Conservation (phyloP, 345 rosid species). For the Populus davidiana region DNA sequence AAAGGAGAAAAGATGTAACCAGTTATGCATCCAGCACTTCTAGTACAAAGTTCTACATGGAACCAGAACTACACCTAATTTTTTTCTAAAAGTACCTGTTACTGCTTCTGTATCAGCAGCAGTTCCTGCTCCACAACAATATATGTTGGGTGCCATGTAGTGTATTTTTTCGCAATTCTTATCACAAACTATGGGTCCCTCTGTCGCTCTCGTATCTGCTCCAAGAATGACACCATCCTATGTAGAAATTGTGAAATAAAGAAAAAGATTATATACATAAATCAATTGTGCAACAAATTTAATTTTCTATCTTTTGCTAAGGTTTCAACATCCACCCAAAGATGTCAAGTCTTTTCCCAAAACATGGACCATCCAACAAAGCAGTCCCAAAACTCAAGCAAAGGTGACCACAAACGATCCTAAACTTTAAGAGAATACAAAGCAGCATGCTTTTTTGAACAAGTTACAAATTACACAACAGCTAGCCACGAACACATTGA, state of each 20-base stretch:
- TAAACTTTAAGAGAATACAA: background rate
- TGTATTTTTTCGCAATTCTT: slow-evolving; percentile 98
- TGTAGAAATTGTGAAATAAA: background rate
- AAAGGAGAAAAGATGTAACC: background rate
- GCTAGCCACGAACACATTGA: background rate
- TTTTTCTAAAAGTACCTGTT: slow-evolving; percentile 47
- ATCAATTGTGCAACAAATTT: slow-evolving; percentile 4
- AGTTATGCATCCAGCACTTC: background rate
- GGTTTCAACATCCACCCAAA: slow-evolving; percentile 1
- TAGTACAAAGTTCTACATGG: background rate
- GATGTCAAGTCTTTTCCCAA: background rate
- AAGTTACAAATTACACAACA: background rate
- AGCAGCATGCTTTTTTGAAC: background rate
- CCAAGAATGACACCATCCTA: slow-evolving; percentile 96
- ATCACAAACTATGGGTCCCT: slow-evolving; percentile 95
- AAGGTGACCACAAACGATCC: background rate
- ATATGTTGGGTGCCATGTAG: slow-evolving; percentile 96
- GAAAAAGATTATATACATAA: background rate
- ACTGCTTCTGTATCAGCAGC: slow-evolving; percentile 99
- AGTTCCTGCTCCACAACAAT: slow-evolving; percentile 97
- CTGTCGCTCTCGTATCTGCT: slow-evolving; percentile 88
- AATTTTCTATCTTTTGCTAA: background rate
- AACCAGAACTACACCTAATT: background rate
- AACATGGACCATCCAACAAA: background rate
- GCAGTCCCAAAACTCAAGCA: slow-evolving; percentile 2